Base-by-base conservation (phyloP, 768 basidiomycete species). In the Suillus placidus region DNA sequence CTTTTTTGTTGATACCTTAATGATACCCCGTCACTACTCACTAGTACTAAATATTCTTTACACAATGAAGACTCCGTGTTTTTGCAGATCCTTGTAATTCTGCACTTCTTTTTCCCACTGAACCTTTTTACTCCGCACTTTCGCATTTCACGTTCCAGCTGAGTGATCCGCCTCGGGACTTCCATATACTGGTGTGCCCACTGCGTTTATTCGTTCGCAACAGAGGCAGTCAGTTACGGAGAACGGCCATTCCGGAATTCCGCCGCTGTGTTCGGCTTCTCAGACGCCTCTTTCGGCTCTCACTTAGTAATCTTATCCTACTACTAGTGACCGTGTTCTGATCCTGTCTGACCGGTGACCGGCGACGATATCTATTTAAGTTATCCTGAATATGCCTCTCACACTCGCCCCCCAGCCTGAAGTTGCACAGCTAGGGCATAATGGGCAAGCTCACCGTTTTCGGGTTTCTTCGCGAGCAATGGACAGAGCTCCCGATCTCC, bases 381-480 rank as follows among this genome's bases (percentile, higher is more conserved):
- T 26, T 26, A 26, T 26, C 26, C 26, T 26, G 26, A 26, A 26
- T 26, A 26, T 1, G 26, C 26, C 26, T 26, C 26, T 26, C 26
- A 26, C 26, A 26, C 26, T 26, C 26, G 26, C 26, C 26, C 26
- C 26, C 26, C 26, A 26, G 40, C 16, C 43, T 43, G 20, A 43
- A 43, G n/a, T 47, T 47, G n/a, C 47, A 4, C 23, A 49, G 26
- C 26, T 51, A 8, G 7, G n/a, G 23, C 62, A 49, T 42, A 42
- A 77, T 78, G 77, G 75, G 63, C 66, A 71, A 69, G 66, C 61
- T 69, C 66, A 69, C 49, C 49, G 6, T 70, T 35, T 3, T 37
- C 5, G 45, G 61, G 13, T 75, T 73, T 56, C 32, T 77, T 18
- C 74, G 65, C 9, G 67, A 77, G 32, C 76, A 78, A 61, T 75